These are phyloP conservation scores for Alternaria sp. DNA, from an alignment of 2,329 filamentous ascomycete species.

Conservation along the genomic window DNA sequence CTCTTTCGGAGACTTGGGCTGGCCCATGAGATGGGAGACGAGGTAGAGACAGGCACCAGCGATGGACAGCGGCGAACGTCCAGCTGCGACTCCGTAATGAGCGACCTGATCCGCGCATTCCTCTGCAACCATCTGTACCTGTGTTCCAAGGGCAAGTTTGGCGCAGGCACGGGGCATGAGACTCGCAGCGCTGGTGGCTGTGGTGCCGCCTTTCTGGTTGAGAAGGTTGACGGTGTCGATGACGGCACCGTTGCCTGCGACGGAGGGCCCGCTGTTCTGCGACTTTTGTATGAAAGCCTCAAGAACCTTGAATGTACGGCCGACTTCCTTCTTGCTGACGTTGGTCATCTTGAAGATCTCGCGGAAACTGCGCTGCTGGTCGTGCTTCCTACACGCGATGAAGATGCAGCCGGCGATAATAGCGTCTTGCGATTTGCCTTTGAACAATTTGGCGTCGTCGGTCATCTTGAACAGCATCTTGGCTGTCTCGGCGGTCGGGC, in stretches of 20 bases:
- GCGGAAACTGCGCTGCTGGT: conserved; percentile 86
- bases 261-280: conserved; percentile 32
- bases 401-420: conserved; percentile 98
- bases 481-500: conserved; percentile 83
- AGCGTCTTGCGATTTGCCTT: conserved; percentile 92
- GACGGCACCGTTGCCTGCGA: conserved; percentile 52
- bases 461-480: conserved; percentile 96
- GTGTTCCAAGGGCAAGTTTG: conserved; percentile 76
- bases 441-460: conserved; percentile 91
- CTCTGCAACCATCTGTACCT: conserved; percentile 81
- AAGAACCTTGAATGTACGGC: conserved; percentile 89
- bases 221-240: conserved; percentile 65
- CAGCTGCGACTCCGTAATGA: conserved; percentile 81
- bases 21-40: conserved; percentile 84
- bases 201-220: conserved; percentile 65
- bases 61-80: conserved; percentile 91
- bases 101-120: conserved; percentile 80
- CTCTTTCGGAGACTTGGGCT: conserved; percentile 81
- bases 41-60: conserved; percentile 98
- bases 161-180: conserved; percentile 91
- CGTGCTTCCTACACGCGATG: conserved; percentile 91
- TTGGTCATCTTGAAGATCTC: conserved; percentile 94
- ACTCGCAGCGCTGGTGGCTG: conserved; percentile 80
- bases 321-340: conserved; percentile 97
- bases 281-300: conserved; percentile 86